Evolutionary conservation across 148 eudicot species (phyloP).

Genomic region (Nepenthes mirabilis): DNA sequence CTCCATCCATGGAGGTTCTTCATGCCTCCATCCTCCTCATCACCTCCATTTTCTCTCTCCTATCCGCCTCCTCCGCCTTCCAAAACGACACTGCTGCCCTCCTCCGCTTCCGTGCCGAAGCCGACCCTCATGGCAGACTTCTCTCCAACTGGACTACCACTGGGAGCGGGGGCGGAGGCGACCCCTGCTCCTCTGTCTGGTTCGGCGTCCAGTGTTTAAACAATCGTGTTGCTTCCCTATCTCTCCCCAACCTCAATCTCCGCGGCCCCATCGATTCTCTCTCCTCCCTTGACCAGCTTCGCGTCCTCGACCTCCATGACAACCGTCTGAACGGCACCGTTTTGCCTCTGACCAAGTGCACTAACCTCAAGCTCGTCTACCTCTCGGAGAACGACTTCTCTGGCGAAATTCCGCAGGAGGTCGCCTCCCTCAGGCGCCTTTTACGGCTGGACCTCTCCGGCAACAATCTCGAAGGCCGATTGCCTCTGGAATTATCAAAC

Average conservation of each 20-base stretch:
- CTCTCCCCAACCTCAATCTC: constrained; percentile 11
- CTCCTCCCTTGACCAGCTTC: constrained; percentile 19
- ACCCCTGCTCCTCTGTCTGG: constrained; percentile 61
- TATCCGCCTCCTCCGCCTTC: constrained; percentile 9
- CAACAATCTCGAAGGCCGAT: constrained; percentile 22
- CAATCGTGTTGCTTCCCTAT: constrained; percentile 25
- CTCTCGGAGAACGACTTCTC: constrained; percentile 25
- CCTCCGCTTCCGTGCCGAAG: constrained; percentile 49
- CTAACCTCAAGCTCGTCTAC: constrained; percentile 24
- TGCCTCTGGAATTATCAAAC: constrained; percentile 10
- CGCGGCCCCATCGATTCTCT: constrained; percentile 18
- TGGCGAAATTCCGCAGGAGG: constrained; percentile 20
- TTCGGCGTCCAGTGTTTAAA: constrained; percentile 43
- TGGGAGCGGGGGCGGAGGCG: constrained; percentile 7
- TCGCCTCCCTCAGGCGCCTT: constrained; percentile 23
- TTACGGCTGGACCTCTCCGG: constrained; percentile 27
- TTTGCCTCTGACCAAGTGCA: constrained; percentile 18
- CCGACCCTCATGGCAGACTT: constrained; percentile 70
- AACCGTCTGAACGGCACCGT: constrained; percentile 30
- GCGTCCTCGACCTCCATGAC: constrained; percentile 23
- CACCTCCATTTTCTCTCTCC: constrained; percentile 8
- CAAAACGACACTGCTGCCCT: constrained; percentile 61
- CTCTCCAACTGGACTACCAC: constrained; percentile 67
- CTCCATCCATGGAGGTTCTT: constrained; percentile 21
- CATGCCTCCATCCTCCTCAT: constrained; percentile 8